Evolutionary conservation across 1,139 yeast species (phyloP), one percentile per base, ranked within the genome.

Genomic region (Yamadazyma diddensiae): DNA sequence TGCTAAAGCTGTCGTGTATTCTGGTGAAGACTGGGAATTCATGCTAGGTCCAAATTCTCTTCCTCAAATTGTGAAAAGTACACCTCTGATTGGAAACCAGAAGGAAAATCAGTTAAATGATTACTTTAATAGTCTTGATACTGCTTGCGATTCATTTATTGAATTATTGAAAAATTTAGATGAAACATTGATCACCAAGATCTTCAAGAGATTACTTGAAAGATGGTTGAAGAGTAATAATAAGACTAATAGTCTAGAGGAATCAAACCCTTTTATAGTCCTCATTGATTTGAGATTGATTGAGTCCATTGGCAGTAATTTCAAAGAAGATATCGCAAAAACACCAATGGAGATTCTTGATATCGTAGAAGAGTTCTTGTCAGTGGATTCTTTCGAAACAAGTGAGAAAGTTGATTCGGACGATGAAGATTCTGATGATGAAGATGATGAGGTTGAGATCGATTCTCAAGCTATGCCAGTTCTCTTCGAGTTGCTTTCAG

Each of bases 281-380:
- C 59, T 87, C 29, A 62, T 78, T 5, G 82, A 83, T 49, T 63
- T 85, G 38, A 74, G 82, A 38, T 51, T 86, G 12, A 57, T 88
- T 30, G 92, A 87, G 47, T 59, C 62, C 13, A 56, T 86, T 26
- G 76, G 80, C n/a, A 71, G 70, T 11, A 66, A 66, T 18, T 82
- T 82, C 45, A 81, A 76, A 39, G 76, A 78, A 7, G 70, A 69
- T 28, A 56, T 90, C 23, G 71, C 86, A 8, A 73, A 72, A 22
- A 75, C 82, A 3, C 83, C 94, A 0, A 53, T 55, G 5, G 85
- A 79, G 34, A 68, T 82, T 39, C 59, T 85, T 17, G 62, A 60
- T 12, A 68, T 85, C 16, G 73, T 83, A 1, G 58, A 71, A 21
- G 73, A 71, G 21, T 61, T 82, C 28, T 38, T 43, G 15, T 13